Evolutionary conservation across 140 eudicot species (phyloP), one percentile per base, ranked within the genome.

Genomic region (Stevia rebaudiana): DNA sequence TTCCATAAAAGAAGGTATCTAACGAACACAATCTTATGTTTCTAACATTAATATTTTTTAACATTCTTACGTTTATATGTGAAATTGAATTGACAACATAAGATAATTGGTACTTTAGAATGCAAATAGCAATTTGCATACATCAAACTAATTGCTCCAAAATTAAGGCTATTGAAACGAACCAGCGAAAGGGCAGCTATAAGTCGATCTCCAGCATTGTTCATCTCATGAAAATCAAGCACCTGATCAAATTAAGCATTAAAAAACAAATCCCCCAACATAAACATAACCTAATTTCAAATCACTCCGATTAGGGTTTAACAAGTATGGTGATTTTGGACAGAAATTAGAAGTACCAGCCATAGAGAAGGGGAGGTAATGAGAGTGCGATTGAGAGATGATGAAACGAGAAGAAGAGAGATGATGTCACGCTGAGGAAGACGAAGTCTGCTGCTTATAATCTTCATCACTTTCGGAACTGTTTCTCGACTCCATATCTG

Each of bases 181-280:
- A 92, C 98, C 87, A 92, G 80, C 36, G 96, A 80, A 60, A 92
- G 94, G 66, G 95, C 98, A 46, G 94, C 80, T 36, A 88, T 21
- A 15, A 92, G 95, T 63, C 98, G 85, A 73, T 81, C 74, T 58
- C 98, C 96, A 50, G 98, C 94, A 70, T 81, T 80, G 41, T 8
- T 77, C 83, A 69, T 81, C 70, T 92, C 98, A 44, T 70, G 98
- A 60, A 92, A 82, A 79, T 88, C 98, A 78, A 92, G 89, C 42
- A 75, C 87, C 98, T 92, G 72, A 22, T 6, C 5, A 72, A 49
- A 43, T 17, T 19, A 72, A 8, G 16, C 24, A 64, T 30, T 8
- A 71, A 52, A 52, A 43, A 8, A 43, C 42, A 12, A 50, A 67
- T 72, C 12, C 19, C 16, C 35, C 8, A 68, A 67, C 19, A 22